Percentiles rank a stretch among this genome's conserved stretches.
Evolutionary conservation across 176 grass and related monocot species (phyloP).

Genomic region (barley (Hordeum vulgare)): MorexV3_pseudomolecules_assembly NC_058521.1:28518440-28518939

Average conservation of each 20-base stretch:
- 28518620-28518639: neutral
- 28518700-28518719: neutral
- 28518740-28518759: neutral
- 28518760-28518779: neutral
- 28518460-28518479: neutral
- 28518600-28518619: neutral
- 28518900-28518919: neutral
- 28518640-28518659: neutral
- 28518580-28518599: neutral
- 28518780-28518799: neutral
- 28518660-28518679: slow-evolving; percentile 5
- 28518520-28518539: neutral
- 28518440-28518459: neutral
- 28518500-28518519: slow-evolving; percentile 6
- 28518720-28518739: neutral
- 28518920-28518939: neutral
- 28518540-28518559: neutral
- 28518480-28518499: neutral
- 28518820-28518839: slow-evolving; percentile 24
- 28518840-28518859: slow-evolving; percentile 1
- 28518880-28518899: neutral
- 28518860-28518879: neutral
- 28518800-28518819: neutral
- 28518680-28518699: neutral
- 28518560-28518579: neutral